Percentiles rank a stretch among this genome's conserved stretches.
These are phyloP conservation scores for Sporothrix schenckii DNA, from an alignment of 2,329 filamentous ascomycete genomes.

Conservation along the genomic window DNA sequence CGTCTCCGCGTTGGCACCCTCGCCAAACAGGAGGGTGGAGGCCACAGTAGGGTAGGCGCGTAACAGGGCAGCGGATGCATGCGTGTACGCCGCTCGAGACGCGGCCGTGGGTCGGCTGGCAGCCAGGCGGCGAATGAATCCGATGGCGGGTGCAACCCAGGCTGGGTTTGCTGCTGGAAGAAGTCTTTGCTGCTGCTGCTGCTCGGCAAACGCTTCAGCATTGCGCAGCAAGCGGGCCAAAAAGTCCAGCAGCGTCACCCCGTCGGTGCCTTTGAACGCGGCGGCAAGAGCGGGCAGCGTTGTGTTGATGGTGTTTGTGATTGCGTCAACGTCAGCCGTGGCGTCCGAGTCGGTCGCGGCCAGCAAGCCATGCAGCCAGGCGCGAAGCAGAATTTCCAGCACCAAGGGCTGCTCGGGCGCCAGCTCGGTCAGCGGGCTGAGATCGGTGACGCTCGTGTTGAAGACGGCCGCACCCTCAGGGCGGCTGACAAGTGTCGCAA, in stretches of 20 bases:
- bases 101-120: conserved; percentile 57
- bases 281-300: conserved; percentile 54
- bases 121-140: conserved; percentile 58
- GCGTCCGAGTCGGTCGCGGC: neutral
- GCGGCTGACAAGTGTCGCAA: conserved; percentile 59
- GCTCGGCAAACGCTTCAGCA: conserved; percentile 38
- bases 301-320: conserved; percentile 50
- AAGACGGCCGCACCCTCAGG: conserved; percentile 55
- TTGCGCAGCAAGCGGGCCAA: conserved; percentile 57
- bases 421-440: conserved; percentile 60
- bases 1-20: conserved; percentile 37
- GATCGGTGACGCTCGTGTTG: conserved; percentile 49
- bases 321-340: conserved; percentile 35
- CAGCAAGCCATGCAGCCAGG: conserved; percentile 54
- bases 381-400: conserved; percentile 58
- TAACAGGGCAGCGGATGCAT: conserved; percentile 60
- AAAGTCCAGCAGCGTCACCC: conserved; percentile 61
- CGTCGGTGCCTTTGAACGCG: conserved; percentile 62
- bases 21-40: conserved; percentile 57
- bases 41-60: conserved; percentile 55
- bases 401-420: conserved; percentile 57
- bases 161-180: conserved; percentile 42
- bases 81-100: conserved; percentile 62
- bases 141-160: conserved; percentile 56
- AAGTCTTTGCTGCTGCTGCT: conserved; percentile 37